Base-by-base conservation (phyloP, 2,329 filamentous ascomycete genomes). In the Septoria linicola region DNA sequence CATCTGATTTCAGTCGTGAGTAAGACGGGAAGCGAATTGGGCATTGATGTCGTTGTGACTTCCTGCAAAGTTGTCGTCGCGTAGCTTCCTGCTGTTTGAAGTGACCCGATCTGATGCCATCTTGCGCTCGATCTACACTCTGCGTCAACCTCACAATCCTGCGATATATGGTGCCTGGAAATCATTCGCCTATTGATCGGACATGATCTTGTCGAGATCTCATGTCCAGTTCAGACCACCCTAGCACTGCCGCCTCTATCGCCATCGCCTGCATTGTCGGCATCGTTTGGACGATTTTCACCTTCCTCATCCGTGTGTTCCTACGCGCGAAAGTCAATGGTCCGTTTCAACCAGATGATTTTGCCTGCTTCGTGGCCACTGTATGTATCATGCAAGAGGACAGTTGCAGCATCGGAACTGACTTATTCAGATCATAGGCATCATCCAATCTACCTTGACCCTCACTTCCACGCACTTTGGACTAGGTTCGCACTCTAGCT, bases 291-390 rank as follows among this genome's bases (percentile, higher is more conserved):
- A 56, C 61, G 1, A 36, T 58, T 13, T 45, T 63, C 17, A 55
- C 59, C 20, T 62, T 62, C 37, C n/a, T 49, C 7, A 59, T 66
- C 34, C 63, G 65, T 4, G 16, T 62, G 1, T 65, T 63, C 55
- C 56, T 66, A 8, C 59, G 65, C 10, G 20, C 56, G 3, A 60
- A 55, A 43, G 57, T 67, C 57, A 66, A 64, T 25, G 64, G 63
- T 1, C 65, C 65, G 0, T 56, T 65, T 11, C 61, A 63, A 8
- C 59, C 49, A 35, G 65, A 67, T 27, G 63, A 67, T 45, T 49
- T 42, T 23, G 51, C 59, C 4, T 67, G 65, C 50, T 42, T 48
- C 8, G 41, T 52, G 0, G 62, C 63, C 11, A 67, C 63, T 1
- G 35, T 63, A 7, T 16, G 54, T 43, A 7, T 8, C 4, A 2